Conservation (phyloP, 495 filamentous ascomycete genomes). For the Hypomontagnella submonticulosa region DNA sequence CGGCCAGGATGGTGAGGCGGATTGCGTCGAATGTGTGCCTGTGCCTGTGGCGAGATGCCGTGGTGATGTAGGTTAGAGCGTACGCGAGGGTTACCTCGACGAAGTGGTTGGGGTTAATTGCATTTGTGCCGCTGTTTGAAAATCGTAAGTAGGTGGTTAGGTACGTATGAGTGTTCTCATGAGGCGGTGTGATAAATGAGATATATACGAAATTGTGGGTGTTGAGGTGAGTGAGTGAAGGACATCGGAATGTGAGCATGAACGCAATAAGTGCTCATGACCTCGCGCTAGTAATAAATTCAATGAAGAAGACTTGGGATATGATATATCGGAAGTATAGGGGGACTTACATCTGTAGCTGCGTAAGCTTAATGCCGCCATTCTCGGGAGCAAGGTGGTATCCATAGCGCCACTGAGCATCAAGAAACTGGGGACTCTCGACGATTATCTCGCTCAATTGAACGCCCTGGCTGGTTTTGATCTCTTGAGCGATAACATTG, state of each 20-base stretch:
- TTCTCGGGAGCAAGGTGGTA: constrained; percentile 72
- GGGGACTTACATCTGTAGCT: constrained; percentile 76
- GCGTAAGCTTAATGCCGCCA: constrained; percentile 81
- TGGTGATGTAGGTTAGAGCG: constrained; percentile 80
- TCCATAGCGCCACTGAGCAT: constrained; percentile 87
- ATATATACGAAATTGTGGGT: neutral
- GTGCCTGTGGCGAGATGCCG: constrained; percentile 63
- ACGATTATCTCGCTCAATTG: constrained; percentile 78
- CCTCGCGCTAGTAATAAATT: too few relatives aligned
- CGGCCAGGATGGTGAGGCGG: constrained; percentile 87
- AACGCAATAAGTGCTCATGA: too few relatives aligned
- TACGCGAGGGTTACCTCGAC: constrained; percentile 91
- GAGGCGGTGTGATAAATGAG: constrained; percentile 24
- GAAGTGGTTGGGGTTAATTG: constrained; percentile 73
- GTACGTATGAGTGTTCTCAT: neutral
- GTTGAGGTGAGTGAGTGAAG: too few relatives aligned
- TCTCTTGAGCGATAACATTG: constrained; percentile 80
- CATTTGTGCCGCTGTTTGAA: constrained; percentile 44
- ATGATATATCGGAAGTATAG: constrained; percentile 8
- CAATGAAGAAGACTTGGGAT: neutral
- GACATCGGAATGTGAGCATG: too few relatives aligned
- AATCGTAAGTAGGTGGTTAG: constrained; percentile 17
- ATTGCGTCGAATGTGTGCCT: constrained; percentile 70
- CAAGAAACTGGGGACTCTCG: constrained; percentile 87
- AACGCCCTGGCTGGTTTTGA: constrained; percentile 65